phyloP scores from a whole-genome alignment of 305 asterid species.

The Fraxinus ornus region DNA sequence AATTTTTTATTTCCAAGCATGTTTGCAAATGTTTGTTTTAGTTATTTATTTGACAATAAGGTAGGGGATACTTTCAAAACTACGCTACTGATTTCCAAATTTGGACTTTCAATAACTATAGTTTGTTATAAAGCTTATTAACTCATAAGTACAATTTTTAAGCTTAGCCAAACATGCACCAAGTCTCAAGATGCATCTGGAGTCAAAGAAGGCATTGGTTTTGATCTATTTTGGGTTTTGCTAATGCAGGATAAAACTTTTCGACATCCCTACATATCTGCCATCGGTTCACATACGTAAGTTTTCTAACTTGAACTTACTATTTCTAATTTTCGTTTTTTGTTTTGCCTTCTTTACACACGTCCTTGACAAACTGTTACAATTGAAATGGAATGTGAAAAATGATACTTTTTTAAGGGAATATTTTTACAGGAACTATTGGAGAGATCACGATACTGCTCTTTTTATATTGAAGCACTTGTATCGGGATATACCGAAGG shows the following conservation, averaged over 20 bases:
- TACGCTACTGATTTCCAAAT: not conserved
- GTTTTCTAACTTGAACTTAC: conserved; percentile 24
- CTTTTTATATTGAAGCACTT: conserved; percentile 88
- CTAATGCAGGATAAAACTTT: conserved; percentile 87
- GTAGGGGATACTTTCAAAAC: not conserved
- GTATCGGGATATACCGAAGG: conserved; percentile 76
- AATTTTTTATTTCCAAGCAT: not conserved
- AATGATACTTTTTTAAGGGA: not conserved
- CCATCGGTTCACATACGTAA: conserved; percentile 92
- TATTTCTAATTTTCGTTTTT: not conserved
- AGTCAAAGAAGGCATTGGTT: not conserved
- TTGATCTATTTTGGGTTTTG: conserved; percentile 17
- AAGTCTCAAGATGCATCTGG: not conserved
- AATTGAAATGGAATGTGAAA: not conserved
- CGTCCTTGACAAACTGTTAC: not conserved
- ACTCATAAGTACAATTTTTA: not conserved
- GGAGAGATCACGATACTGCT: conserved; percentile 92
- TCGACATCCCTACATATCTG: conserved; percentile 89
- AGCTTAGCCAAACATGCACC: not conserved
- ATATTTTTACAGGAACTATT: conserved; percentile 62
- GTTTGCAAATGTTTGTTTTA: not conserved
- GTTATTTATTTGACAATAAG: not conserved
- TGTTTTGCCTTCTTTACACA: not conserved
- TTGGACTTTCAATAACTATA: not conserved
- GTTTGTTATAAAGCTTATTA: not conserved